These are phyloP conservation scores for Debaryomyces sp. DNA, from an alignment of 1,139 yeast genomes.

Conservation along the genomic window DNA sequence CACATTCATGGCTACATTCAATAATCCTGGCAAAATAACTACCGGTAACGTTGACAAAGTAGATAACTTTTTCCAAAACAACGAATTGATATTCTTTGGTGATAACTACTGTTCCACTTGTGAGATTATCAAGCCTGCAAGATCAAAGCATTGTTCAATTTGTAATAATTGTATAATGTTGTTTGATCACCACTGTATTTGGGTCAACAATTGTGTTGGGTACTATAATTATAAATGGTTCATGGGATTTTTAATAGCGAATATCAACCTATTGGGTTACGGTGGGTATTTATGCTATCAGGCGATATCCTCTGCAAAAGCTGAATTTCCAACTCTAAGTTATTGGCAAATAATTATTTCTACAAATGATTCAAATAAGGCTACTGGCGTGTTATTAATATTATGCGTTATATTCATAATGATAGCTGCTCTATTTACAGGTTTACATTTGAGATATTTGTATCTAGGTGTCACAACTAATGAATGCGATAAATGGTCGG, in stretches of 20 bases:
- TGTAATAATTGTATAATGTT: constrained; percentile 70
- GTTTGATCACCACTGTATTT: constrained; percentile 92
- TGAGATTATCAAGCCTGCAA: constrained; percentile 68
- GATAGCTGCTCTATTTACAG: constrained; percentile 58
- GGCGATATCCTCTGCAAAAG: constrained; percentile 22
- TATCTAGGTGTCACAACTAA: constrained; percentile 90
- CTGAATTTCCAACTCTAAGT: constrained; percentile 14
- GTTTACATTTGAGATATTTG: constrained; percentile 62
- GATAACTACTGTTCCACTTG: constrained; percentile 58
- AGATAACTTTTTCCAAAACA: constrained; percentile 36
- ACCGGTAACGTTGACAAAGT: constrained; percentile 21
- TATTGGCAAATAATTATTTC: constrained; percentile 31
- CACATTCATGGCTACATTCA: constrained; percentile 45
- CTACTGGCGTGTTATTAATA: constrained; percentile 54
- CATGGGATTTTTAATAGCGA: constrained; percentile 57
- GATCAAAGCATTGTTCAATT: constrained; percentile 85
- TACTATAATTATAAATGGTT: constrained; percentile 75
- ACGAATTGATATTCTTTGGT: constrained; percentile 61
- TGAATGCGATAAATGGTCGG: constrained; percentile 84
- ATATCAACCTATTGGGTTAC: constrained; percentile 58
- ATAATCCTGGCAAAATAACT: constrained; percentile 56
- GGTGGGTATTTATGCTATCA: constrained; percentile 53
- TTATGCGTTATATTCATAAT: constrained; percentile 57
- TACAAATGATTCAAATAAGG: constrained; percentile 37
- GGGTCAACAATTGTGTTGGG: constrained; percentile 93